phyloP scores from a whole-genome alignment of 2,329 filamentous ascomycete genomes.

The Aspergillus phoenicis region DNA sequence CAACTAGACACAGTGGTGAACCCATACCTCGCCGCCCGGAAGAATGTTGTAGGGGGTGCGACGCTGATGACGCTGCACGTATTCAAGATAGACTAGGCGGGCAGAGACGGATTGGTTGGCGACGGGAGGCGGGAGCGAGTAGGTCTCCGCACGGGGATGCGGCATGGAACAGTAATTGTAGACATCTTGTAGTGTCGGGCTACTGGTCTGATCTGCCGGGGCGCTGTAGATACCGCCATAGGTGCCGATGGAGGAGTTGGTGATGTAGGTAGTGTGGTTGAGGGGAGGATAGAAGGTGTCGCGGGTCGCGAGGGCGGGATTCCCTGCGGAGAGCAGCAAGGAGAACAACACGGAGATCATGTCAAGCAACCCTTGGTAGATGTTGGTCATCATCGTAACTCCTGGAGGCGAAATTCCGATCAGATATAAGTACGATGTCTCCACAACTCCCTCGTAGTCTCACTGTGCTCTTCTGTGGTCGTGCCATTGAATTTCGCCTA shows the following conservation, averaged over 20 bases:
- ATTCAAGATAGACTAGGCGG: conserved; percentile 42
- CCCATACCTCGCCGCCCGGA: conserved; percentile 40
- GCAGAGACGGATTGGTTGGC: conserved; percentile 30
- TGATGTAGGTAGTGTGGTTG: conserved; percentile 42
- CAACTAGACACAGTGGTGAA: neutral
- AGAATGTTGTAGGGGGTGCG: conserved; percentile 45
- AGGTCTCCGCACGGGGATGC: conserved; percentile 39
- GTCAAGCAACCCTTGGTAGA: conserved; percentile 20
- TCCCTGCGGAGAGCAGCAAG: conserved; percentile 12
- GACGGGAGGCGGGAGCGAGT: conserved; percentile 34
- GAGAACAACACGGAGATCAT: conserved; percentile 18
- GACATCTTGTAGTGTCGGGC: conserved; percentile 29
- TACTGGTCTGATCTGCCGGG: conserved; percentile 21
- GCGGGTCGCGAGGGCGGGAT: conserved; percentile 12
- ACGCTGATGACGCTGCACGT: conserved; percentile 44
- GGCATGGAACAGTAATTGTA: conserved; percentile 48
- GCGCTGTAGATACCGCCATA: conserved; percentile 43
- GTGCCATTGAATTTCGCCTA: too few relatives aligned
- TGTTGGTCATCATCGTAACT: conserved; percentile 15
- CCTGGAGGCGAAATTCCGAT: neutral
- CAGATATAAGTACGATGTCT: neutral
- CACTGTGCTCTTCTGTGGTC: too few relatives aligned
- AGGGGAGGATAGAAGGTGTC: conserved; percentile 41
- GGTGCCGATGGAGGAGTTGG: conserved; percentile 37
- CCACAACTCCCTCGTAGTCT: too few relatives aligned